Conservation (phyloP, 495 filamentous ascomycete genomes). For the Lasiosphaeriaceae sp. region DNA sequence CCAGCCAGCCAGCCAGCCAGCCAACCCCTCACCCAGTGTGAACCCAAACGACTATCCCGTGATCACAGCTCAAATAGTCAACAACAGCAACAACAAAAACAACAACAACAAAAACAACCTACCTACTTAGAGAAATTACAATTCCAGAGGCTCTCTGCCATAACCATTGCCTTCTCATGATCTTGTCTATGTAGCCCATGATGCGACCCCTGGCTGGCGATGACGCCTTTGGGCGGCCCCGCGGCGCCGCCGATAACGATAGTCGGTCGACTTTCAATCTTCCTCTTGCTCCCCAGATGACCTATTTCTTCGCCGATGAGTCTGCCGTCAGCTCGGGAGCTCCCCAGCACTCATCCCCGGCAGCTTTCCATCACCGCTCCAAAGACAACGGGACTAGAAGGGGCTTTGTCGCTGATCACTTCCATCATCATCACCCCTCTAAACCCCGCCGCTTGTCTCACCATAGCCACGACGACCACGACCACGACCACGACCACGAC, state of each 20-base stretch:
- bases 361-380: slow-evolving; percentile 21
- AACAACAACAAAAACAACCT: no score
- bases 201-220: slow-evolving; percentile 27
- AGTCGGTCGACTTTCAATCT: slow-evolving; percentile 23
- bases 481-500: no score
- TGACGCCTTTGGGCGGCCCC: slow-evolving; percentile 25
- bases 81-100: no score
- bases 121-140: no score
- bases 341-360: slow-evolving; percentile 18
- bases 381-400: slow-evolving; percentile 24
- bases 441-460: no score
- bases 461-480: no score
- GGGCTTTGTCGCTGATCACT: no score
- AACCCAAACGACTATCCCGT: not conserved
- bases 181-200: slow-evolving; percentile 8
- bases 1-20: not conserved
- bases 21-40: not conserved
- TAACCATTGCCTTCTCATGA: no score
- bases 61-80: not conserved
- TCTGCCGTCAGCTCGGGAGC: slow-evolving; percentile 44
- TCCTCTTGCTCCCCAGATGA: slow-evolving; percentile 44
- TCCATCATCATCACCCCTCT: no score
- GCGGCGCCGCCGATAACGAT: slow-evolving; percentile 22
- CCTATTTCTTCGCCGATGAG: slow-evolving; percentile 54
- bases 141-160: no score